Percentiles rank a stretch among this genome's conserved stretches.
phyloP scores from a whole-genome alignment of 176 grass and related monocot species.

The Themeda triandra region DNA sequence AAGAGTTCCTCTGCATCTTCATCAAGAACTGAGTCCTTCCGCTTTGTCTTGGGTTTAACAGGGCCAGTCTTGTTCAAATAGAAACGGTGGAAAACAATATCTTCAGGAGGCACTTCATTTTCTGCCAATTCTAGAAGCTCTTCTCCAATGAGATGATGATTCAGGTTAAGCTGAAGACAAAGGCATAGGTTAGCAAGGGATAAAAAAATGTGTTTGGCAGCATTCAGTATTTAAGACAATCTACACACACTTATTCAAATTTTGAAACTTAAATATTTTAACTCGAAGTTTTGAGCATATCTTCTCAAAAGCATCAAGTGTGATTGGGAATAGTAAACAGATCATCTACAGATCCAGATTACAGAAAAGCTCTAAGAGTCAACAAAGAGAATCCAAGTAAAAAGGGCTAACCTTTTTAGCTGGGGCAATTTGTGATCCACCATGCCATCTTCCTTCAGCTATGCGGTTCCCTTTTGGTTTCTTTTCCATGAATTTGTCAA shows the following conservation, averaged over 20 bases:
- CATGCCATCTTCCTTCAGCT: conserved; percentile 96
- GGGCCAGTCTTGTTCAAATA: conserved; percentile 81
- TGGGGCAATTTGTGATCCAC: conserved; percentile 90
- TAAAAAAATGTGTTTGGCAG: background rate
- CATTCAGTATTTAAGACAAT: background rate
- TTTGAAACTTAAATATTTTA: background rate
- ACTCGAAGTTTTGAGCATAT: background rate
- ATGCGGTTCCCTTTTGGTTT: too few species aligned
- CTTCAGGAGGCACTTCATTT: conserved; percentile 89
- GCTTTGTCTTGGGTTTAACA: conserved; percentile 62
- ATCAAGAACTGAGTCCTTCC: conserved; percentile 38
- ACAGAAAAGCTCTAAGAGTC: background rate
- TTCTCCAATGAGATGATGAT: conserved; percentile 70
- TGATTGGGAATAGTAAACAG: background rate
- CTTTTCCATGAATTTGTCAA: too few species aligned
- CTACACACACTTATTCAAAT: background rate
- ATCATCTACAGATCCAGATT: background rate
- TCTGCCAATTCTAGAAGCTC: conserved; percentile 86
- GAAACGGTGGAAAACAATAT: conserved; percentile 96
- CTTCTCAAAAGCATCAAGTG: background rate
- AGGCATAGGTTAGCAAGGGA: conserved; percentile 15
- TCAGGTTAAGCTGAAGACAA: conserved; percentile 59
- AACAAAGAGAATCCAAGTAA: conserved; percentile 9
- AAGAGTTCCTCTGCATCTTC: conserved; percentile 67
- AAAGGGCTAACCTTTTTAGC: conserved; percentile 62